phyloP scores from a whole-genome alignment of 306 rosid genomes.

The Cucumis melo region DNA sequence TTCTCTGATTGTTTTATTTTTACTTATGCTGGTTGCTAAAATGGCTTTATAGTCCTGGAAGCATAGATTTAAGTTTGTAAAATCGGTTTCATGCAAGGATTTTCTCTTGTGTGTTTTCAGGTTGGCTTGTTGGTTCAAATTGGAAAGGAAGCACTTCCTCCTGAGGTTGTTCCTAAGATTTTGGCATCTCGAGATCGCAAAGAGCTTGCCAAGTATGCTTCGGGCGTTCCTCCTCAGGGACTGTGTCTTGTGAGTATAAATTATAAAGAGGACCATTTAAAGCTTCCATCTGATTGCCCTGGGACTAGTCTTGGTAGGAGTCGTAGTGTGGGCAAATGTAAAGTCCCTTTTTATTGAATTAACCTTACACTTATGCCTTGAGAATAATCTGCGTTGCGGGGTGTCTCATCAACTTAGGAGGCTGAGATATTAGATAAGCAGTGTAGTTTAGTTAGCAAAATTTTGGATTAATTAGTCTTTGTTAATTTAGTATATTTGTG shows the following conservation, averaged over 20 bases:
- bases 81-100: background rate
- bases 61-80: background rate
- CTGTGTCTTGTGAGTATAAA: slow-evolving; percentile 60
- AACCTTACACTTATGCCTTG: background rate
- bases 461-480: background rate
- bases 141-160: slow-evolving; percentile 76
- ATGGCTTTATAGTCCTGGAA: background rate
- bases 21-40: background rate
- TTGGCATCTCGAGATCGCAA: slow-evolving; percentile 63
- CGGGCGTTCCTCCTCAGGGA: slow-evolving; percentile 67
- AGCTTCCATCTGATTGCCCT: slow-evolving; percentile 54
- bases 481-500: background rate
- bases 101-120: slow-evolving; percentile 19
- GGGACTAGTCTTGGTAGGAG: slow-evolving; percentile 60
- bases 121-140: slow-evolving; percentile 77
- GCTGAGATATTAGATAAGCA: background rate
- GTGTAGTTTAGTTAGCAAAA: background rate
- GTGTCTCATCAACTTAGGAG: background rate
- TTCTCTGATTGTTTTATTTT: background rate
- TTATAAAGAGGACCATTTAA: slow-evolving; percentile 56
- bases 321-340: slow-evolving; percentile 59
- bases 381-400: background rate
- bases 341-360: slow-evolving; percentile 49
- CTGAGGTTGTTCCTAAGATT: slow-evolving; percentile 53
- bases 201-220: slow-evolving; percentile 72